These are phyloP conservation scores for Murraya paniculata DNA, from an alignment of 345 rosid species.

Conservation along the genomic window DNA sequence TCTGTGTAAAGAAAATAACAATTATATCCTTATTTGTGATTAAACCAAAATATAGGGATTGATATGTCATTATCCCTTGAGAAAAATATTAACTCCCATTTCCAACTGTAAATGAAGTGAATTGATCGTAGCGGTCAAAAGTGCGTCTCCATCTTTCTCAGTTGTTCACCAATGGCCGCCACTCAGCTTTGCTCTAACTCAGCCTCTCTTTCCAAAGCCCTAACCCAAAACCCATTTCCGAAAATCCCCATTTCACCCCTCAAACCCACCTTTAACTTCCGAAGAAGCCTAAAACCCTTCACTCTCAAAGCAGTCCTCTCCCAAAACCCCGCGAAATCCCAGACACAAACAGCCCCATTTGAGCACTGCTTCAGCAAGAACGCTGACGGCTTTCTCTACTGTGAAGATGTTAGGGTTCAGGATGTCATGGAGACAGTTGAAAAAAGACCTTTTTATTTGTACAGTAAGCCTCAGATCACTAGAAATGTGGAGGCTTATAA, in stretches of 20 bases:
- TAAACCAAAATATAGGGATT: too few species aligned
- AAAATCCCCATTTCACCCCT: slow-evolving; percentile 40
- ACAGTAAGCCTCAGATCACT: slow-evolving; percentile 87
- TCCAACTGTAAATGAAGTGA: background rate
- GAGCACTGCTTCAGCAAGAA: slow-evolving; percentile 81
- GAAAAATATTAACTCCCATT: background rate
- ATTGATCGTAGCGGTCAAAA: background rate
- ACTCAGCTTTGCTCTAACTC: slow-evolving; percentile 25
- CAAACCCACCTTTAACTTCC: slow-evolving; percentile 26
- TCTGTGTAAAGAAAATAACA: too few species aligned
- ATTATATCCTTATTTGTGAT: too few species aligned
- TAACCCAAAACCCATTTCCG: slow-evolving; percentile 36
- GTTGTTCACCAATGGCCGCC: slow-evolving; percentile 37
- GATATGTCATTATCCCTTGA: background rate
- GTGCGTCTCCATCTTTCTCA: slow-evolving; percentile 2
- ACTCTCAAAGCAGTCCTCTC: slow-evolving; percentile 59
- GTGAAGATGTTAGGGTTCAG: slow-evolving; percentile 78
- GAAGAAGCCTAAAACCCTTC: slow-evolving; percentile 32
- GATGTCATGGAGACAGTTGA: slow-evolving; percentile 78
- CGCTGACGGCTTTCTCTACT: slow-evolving; percentile 76
- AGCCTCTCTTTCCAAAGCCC: slow-evolving; percentile 36
- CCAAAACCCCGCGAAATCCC: slow-evolving; percentile 39
- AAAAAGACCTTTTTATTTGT: slow-evolving; percentile 83
- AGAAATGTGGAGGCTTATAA: slow-evolving; percentile 78
- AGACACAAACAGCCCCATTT: slow-evolving; percentile 29